Conservation (phyloP, 1,139 yeast species). For the Debaryomyces coudertii region DNA sequence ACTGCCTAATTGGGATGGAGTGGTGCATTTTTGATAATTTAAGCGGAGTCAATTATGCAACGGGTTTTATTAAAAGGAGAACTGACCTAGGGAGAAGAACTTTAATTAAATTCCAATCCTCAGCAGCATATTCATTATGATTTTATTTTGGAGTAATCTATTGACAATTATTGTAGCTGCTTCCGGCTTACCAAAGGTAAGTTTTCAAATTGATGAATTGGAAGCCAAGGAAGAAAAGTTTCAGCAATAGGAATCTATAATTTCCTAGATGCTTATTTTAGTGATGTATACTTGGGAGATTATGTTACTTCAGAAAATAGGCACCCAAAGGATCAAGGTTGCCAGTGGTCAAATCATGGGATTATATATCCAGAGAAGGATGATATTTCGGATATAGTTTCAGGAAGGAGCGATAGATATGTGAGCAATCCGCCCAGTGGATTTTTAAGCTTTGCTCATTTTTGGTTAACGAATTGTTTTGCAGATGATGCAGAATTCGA, state of each 20-base stretch:
- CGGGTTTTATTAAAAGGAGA: neutral
- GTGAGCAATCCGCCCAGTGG: constrained; percentile 43
- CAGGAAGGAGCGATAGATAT: constrained; percentile 34
- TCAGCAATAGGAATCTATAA: neutral
- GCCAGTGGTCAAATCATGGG: neutral
- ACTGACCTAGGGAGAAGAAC: neutral
- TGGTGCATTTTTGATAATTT: neutral
- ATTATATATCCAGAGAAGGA: constrained; percentile 34
- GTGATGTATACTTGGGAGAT: neutral
- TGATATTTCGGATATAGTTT: constrained; percentile 37
- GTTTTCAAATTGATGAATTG: neutral
- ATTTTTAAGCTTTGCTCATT: constrained; percentile 42
- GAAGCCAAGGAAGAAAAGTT: neutral
- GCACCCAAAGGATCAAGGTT: neutral
- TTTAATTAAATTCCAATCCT: too few relatives aligned
- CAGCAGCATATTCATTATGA: neutral
- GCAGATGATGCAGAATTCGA: constrained; percentile 20
- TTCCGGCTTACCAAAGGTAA: neutral
- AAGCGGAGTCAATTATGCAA: neutral
- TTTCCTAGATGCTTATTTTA: neutral
- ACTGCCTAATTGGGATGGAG: neutral
- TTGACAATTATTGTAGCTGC: neutral
- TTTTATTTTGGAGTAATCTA: neutral
- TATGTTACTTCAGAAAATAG: neutral
- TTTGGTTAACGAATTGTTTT: constrained; percentile 34